Percentiles rank a stretch among this genome's conserved stretches.
Conservation (phyloP, 2,329 filamentous ascomycete species). For the Diplodia mutila region DNA sequence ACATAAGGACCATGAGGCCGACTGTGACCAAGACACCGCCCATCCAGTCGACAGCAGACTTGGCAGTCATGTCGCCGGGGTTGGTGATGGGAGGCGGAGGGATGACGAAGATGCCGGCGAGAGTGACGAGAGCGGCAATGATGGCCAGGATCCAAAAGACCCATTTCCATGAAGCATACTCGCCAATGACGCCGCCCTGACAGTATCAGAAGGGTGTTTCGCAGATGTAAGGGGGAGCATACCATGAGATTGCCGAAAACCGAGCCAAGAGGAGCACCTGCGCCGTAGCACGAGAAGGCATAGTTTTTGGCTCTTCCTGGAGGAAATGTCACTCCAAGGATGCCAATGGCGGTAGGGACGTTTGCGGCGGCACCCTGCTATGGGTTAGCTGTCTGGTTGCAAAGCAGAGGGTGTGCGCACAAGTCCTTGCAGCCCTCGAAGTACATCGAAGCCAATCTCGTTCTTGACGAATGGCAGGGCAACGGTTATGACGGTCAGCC, state of each 20-base stretch:
- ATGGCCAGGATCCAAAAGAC: conserved; percentile 66
- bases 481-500: conserved; percentile 60
- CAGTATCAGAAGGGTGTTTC: background rate
- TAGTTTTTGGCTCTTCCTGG: conserved; percentile 70
- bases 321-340: conserved; percentile 66
- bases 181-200: conserved; percentile 60
- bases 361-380: conserved; percentile 61
- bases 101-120: conserved; percentile 61
- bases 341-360: conserved; percentile 70
- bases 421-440: conserved; percentile 66
- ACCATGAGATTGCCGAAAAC: conserved; percentile 64
- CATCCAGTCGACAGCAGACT: conserved; percentile 64
- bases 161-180: conserved; percentile 68
- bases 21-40: conserved; percentile 64
- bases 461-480: conserved; percentile 65
- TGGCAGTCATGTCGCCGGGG: conserved; percentile 34
- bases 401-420: conserved; percentile 31
- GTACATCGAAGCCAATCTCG: conserved; percentile 67
- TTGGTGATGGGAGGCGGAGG: conserved; percentile 49
- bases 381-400: no score
- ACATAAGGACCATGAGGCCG: conserved; percentile 63
- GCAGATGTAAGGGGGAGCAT: conserved; percentile 17
- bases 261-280: conserved; percentile 64
- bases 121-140: conserved; percentile 58
- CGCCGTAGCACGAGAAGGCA: conserved; percentile 65